These are phyloP conservation scores for Mycena maculata DNA, from an alignment of 768 basidiomycete species.

Conservation along the genomic window DNA sequence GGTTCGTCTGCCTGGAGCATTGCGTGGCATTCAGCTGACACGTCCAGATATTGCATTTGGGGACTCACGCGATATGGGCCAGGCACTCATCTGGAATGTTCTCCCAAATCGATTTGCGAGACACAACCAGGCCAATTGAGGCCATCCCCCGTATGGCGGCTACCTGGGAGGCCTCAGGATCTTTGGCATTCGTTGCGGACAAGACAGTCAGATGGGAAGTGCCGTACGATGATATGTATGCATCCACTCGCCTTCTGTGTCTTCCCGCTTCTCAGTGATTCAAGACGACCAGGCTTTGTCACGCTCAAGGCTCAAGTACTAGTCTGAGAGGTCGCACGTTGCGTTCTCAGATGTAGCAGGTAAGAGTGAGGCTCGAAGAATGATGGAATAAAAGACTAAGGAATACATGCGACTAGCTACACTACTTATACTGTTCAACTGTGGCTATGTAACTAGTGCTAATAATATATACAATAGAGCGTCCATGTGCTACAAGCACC, in stretches of 20 bases:
- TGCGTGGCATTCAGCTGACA: constrained; percentile 14
- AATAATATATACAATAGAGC: no score
- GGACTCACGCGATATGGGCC: constrained; percentile 78
- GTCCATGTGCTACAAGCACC: no score
- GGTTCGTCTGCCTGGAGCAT: constrained; percentile 56
- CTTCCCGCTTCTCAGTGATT: constrained; percentile 7
- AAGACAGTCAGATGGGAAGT: constrained; percentile 65
- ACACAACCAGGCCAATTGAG: constrained; percentile 73
- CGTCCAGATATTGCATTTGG: constrained; percentile 73
- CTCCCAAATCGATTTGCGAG: constrained; percentile 80
- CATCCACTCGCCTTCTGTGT: constrained; percentile 14
- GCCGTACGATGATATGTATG: constrained; percentile 86
- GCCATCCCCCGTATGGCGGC: constrained; percentile 70
- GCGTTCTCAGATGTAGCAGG: no score
- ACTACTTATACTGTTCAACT: no score
- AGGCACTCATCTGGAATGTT: constrained; percentile 82
- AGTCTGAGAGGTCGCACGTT: no score
- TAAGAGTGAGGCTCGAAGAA: no score
- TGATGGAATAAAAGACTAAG: no score
- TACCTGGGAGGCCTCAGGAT: constrained; percentile 75
- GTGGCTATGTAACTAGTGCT: no score
- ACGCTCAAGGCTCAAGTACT: no score
- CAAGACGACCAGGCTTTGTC: constrained; percentile 56
- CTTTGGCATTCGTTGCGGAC: constrained; percentile 75
- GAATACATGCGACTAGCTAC: no score